Percentiles rank a stretch among this genome's conserved stretches.
These are phyloP conservation scores for Quaeritorhiza haematococci DNA, from an alignment of 371 early-diverging fungal species.

Conservation along the genomic window DNA sequence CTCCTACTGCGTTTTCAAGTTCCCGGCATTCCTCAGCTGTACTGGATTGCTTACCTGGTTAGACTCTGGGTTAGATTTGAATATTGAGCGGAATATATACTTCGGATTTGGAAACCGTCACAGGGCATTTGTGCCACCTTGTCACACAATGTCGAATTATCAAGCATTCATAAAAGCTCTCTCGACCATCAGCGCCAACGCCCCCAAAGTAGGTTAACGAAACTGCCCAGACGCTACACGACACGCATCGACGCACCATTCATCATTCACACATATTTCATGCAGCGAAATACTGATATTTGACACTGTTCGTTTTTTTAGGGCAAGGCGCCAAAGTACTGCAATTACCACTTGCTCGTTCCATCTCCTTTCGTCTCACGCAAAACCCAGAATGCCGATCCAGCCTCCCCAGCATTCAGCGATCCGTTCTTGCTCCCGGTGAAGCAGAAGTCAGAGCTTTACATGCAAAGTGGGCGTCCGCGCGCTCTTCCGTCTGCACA, in stretches of 20 bases:
- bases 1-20: slow-evolving; percentile 58
- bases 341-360: slow-evolving; percentile 25
- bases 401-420: background rate
- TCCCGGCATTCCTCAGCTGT: slow-evolving; percentile 59
- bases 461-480: background rate
- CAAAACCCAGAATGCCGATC: slow-evolving; percentile 1
- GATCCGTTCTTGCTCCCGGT: background rate
- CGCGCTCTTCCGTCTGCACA: slow-evolving; percentile 6
- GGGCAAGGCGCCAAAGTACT: slow-evolving; percentile 23
- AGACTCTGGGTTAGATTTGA: background rate
- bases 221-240: no score
- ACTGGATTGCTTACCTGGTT: slow-evolving; percentile 30
- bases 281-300: background rate
- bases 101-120: no score
- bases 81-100: background rate
- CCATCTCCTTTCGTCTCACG: slow-evolving; percentile 16
- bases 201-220: slow-evolving; percentile 21
- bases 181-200: slow-evolving; percentile 10
- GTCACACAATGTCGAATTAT: no score
- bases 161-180: slow-evolving; percentile 18
- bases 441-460: background rate
- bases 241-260: no score
- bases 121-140: no score
- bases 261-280: no score
- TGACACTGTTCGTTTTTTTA: background rate